These are phyloP conservation scores for Paraglomus brasilianum DNA, from an alignment of 192 early-diverging fungal genomes.

Conservation along the genomic window DNA sequence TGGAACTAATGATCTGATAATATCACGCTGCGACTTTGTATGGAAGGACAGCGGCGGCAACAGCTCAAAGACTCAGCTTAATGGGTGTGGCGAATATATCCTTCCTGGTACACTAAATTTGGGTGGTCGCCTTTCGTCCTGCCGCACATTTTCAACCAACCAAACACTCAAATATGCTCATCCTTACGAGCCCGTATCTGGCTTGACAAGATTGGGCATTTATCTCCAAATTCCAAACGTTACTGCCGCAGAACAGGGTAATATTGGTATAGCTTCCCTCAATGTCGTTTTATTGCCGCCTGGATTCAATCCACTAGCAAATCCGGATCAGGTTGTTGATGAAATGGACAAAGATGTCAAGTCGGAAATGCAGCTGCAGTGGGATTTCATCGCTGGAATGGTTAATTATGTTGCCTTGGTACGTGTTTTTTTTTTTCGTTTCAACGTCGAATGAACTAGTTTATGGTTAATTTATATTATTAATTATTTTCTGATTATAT, in stretches of 20 bases:
- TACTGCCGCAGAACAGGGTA: not conserved
- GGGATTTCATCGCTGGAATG: slow-evolving; percentile 6
- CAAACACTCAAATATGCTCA: not conserved
- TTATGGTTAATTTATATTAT: not conserved
- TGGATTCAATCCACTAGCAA: not conserved
- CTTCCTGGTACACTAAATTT: not conserved
- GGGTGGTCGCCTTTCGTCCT: not conserved
- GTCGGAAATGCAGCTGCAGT: not conserved
- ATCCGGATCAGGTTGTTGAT: not conserved
- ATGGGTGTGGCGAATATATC: not conserved
- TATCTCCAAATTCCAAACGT: not conserved
- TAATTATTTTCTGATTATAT: not conserved
- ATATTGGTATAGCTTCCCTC: slow-evolving; percentile 2
- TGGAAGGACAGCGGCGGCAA: too few relatives aligned
- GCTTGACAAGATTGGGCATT: not conserved
- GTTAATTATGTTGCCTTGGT: slow-evolving; percentile 1
- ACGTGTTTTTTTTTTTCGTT: not conserved
- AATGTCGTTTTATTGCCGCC: not conserved
- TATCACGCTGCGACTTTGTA: too few relatives aligned
- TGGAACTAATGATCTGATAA: too few relatives aligned
- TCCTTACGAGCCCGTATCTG: not conserved
- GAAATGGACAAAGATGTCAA: not conserved
- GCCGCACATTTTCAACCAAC: not conserved
- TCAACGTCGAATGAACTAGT: too few relatives aligned
- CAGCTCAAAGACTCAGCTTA: too few relatives aligned